Evolutionary conservation across 1,284 basidiomycete genomes (phyloP), one percentile per base, ranked within the genome.

Genomic region (Puccinia hordei): DNA sequence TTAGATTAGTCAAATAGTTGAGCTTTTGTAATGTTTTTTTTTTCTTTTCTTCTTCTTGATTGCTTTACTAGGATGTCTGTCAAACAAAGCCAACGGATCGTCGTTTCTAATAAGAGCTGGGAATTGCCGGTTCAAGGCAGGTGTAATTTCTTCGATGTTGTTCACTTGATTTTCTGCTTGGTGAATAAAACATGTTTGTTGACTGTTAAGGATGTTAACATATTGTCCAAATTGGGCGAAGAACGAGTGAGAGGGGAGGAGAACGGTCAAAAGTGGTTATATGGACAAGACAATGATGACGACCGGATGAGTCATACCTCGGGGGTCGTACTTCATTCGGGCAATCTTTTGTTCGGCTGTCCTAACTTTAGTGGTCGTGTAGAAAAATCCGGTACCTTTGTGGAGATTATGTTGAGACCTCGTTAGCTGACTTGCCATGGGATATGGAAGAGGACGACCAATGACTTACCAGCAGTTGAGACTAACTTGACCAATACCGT

Each of bases 241-340:
- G n/a, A 57, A 59, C 1, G 57, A 59, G 15, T 33, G 57, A 59
- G 57, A 59, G 27, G n/a, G n/a, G n/a, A n/a, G 57, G 15, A 17
- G 8, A 8, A 10, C 27, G 61, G 46, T 46, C n/a, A 65, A n/a
- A n/a, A n/a, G n/a, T n/a, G n/a, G n/a, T n/a, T n/a, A 30, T 30
- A 35, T 46, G 3, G 35, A 24, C 3, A 61, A 41, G 33, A 44
- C 2, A 46, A 4, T 51, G 22, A 63, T 9, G 17, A 24, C 24
- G 57, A 17, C 10, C 19, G 4, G 71, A 55, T 73, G 71, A 33
- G 35, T 41, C 35, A 38, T 13, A 76, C 74, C 74, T 76, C 74
- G 53, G 22, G 74, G 74, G 46, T 82, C 82, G 51, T 82, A 81
- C 44, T 82, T 82, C 81, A 82, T 81, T n/a, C 82, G 69, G 27